Percentiles rank a stretch among this genome's conserved stretches.
These are phyloP conservation scores for Blastocystis sp. DNA, from an alignment of 352 stramenopile genomes.

Conservation along the genomic window DNA sequence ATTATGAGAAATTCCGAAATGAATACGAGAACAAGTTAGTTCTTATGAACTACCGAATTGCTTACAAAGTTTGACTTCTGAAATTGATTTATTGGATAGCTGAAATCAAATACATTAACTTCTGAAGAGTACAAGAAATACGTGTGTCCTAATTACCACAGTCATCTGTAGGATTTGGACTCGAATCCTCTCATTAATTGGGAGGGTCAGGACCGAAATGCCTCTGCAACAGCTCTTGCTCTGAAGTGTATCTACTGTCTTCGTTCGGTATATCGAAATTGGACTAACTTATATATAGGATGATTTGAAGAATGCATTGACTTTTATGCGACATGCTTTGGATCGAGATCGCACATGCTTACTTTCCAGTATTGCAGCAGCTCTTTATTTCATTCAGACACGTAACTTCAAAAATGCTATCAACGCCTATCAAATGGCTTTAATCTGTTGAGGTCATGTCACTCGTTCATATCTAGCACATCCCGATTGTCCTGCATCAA, in stretches of 20 bases:
- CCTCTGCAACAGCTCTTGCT: constrained; percentile 35
- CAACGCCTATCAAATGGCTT: constrained; percentile 50
- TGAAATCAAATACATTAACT: constrained; percentile 53
- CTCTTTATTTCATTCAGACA: constrained; percentile 57
- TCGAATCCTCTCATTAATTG: constrained; percentile 58
- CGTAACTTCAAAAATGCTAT: constrained; percentile 50
- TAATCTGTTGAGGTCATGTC: not conserved
- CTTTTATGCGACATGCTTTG: constrained; percentile 42
- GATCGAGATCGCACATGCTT: constrained; percentile 41
- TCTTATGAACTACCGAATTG: constrained; percentile 56
- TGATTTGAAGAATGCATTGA: constrained; percentile 37
- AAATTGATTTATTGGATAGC: not conserved
- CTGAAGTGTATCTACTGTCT: constrained; percentile 67
- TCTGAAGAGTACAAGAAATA: constrained; percentile 53
- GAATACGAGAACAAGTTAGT: constrained; percentile 58
- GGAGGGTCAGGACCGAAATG: constrained; percentile 6
- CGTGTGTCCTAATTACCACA: not conserved
- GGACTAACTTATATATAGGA: not conserved
- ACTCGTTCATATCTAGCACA: constrained; percentile 3
- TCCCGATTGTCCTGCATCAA: constrained; percentile 10
- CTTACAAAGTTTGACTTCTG: constrained; percentile 27
- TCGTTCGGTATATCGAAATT: not conserved
- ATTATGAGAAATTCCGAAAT: constrained; percentile 33
- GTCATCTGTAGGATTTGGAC: constrained; percentile 20
- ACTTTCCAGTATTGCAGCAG: constrained; percentile 7